Evolutionary conservation across 2,329 filamentous ascomycete species (phyloP), one percentile per base, ranked within the genome.

Genomic region (Fusarium anguioides): DNA sequence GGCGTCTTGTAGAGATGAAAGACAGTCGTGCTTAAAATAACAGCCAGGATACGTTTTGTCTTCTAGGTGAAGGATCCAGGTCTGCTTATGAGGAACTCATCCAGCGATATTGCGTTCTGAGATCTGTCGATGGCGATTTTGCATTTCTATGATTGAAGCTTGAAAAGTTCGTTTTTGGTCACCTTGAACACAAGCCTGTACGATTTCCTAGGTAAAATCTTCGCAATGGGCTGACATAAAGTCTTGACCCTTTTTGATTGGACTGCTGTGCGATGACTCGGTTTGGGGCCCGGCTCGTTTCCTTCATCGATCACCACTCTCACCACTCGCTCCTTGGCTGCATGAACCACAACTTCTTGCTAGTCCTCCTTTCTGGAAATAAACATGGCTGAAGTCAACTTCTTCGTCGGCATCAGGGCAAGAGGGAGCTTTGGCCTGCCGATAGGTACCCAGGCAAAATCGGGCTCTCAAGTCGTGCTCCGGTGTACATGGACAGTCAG

Each of bases 371-470:
- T 17, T 8, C 35, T 37, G 4, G 31, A 60, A 3, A 66, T 29
- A 15, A 66, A 59, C 41, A 66, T 52, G 24, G 27, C 14, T 29
- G 27, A 29, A 29, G 18, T 66, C 48, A 0, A 66, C 15, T 2
- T 53, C 49, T 3, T 26, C 37, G 0, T 10, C 39, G 14, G 41
- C 49, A n/a, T 18, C 14, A n/a, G n/a, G 9, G 42, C 33, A 1
- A 11, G 3, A 1, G 20, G 6, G 0, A 20, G 20, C 17, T 14
- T 53, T 8, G 41, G 36, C 20, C 14, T 23, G n/a, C 2, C 60
- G 37, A 27, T 62, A 65, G 0, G 58, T 65, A 0, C 52, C 58
- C 4, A 65, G 23, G 8, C 27, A 24, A 1, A 65, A 44, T 10
- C 42, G 49, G 14, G 58, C 61, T 1, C 31, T 23, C 2, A 65